Base-by-base conservation (phyloP, 805 yeast genomes). In the Spencermartinsiella europaea region DNA sequence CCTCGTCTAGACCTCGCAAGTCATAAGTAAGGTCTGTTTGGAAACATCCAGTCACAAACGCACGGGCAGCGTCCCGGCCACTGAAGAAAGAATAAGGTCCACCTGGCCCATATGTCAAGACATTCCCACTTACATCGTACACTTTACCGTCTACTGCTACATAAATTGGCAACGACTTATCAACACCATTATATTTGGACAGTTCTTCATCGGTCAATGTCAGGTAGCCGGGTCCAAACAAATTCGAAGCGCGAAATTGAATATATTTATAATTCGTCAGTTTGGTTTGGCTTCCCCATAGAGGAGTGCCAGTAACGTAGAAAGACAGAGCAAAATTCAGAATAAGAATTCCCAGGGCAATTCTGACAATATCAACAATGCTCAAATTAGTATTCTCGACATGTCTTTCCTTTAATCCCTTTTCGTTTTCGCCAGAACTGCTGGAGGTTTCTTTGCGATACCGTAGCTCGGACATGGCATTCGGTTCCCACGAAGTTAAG, bases 21-120 rank as follows among this genome's bases (percentile, higher is more conserved):
- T 85, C 91, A 60, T 77, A 73, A 0, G 90, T 83, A 50, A 72
- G 71, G 55, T 83, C 83, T 28, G 75, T 77, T 35, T 64, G 60
- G 48, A 84, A 78, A 55, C 89, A 83, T 2, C 90, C 90, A 1
- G 87, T 83, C 2, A 76, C 80, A 55, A 75, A 81, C 16, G 83
- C 84, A 22, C 90, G 66, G 2, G 88, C 81, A 34, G 79, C 76
- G 61, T 84, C 93, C 37, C 66, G 66, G 1, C 91, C 93, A 27
- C 81, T 73, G 56, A 84, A 74, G 36, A 71, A 64, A 7, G 68
- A 56, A 59, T 84, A 84, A 0, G 77, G 57, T 0, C 84, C 84
- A 0, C 69, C 64, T 0, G 81, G 80, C 0, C 84, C 85, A 59
- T 84, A 84, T 2, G 80, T 64, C 4, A 59, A 65, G 1, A 71